Percentiles rank a stretch among this genome's conserved stretches.
These are phyloP conservation scores for Aspergillus fumigatiaffinis DNA, from an alignment of 2,329 filamentous ascomycete genomes.

Conservation along the genomic window DNA sequence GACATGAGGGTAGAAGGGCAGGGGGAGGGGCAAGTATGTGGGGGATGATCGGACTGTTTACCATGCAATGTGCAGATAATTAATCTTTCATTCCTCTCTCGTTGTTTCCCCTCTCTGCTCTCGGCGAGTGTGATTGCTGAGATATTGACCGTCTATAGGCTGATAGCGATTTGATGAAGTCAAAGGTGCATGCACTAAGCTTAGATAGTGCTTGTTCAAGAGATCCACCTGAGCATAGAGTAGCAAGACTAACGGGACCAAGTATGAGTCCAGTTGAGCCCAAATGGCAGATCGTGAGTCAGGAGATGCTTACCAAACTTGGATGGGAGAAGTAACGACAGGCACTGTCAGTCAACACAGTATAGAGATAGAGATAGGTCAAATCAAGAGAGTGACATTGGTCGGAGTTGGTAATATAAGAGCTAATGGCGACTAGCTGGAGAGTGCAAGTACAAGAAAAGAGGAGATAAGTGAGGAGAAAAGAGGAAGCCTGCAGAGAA, in stretches of 20 bases:
- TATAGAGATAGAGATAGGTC: neutral
- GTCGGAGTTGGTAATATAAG: neutral
- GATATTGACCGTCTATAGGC: neutral
- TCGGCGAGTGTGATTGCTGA: neutral
- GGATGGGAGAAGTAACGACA: neutral
- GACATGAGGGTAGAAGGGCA: constrained; percentile 1
- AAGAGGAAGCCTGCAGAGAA: neutral
- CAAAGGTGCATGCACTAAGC: neutral
- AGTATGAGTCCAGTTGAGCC: neutral
- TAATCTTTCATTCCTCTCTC: neutral
- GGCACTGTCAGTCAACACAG: neutral
- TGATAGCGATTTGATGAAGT: neutral
- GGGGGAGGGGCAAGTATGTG: neutral
- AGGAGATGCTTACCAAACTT: constrained; percentile 1
- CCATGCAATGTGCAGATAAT: neutral
- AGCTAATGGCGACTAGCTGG: neutral
- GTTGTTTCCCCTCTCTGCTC: neutral
- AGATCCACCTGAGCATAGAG: constrained; percentile 2
- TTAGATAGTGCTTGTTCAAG: neutral
- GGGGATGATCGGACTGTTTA: neutral
- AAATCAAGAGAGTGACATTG: neutral
- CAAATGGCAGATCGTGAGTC: neutral
- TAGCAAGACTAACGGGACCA: neutral
- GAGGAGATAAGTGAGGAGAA: neutral
- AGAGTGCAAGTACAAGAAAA: neutral